These are phyloP conservation scores for Daedaleopsis sinensis DNA, from an alignment of 768 basidiomycete genomes.

Conservation along the genomic window DNA sequence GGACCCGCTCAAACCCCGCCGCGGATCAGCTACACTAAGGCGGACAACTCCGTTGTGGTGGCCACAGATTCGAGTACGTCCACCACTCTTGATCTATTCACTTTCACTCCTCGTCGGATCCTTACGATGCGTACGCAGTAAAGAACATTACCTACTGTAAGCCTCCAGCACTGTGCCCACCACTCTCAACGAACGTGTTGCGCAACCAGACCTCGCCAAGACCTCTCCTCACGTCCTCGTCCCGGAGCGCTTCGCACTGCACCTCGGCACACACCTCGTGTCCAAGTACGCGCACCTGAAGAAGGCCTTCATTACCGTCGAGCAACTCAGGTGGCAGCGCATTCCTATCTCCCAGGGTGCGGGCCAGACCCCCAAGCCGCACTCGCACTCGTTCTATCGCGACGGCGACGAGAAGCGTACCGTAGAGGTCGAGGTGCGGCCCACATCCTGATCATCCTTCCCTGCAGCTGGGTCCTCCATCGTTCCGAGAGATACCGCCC, in stretches of 20 bases:
- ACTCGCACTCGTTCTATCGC: constrained; percentile 81
- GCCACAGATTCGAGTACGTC: constrained; percentile 88
- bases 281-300: constrained; percentile 77
- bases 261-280: constrained; percentile 83
- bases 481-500: neutral
- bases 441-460: neutral
- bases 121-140: constrained; percentile 25
- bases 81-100: no score
- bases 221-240: constrained; percentile 83
- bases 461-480: neutral
- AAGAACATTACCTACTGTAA: constrained; percentile 44
- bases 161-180: neutral
- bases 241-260: constrained; percentile 85
- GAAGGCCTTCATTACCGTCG: constrained; percentile 70
- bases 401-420: constrained; percentile 91
- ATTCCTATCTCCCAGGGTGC: constrained; percentile 48
- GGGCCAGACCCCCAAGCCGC: constrained; percentile 45
- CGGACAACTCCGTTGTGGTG: constrained; percentile 87
- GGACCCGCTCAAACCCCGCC: no score
- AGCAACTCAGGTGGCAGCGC: constrained; percentile 85
- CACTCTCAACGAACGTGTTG: neutral
- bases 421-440: constrained; percentile 43
- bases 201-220: constrained; percentile 76
- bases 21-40: constrained; percentile 71
- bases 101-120: no score